Evolutionary conservation across 495 filamentous ascomycete genomes (phyloP).

Genomic region (Ramalina intermedia): DNA sequence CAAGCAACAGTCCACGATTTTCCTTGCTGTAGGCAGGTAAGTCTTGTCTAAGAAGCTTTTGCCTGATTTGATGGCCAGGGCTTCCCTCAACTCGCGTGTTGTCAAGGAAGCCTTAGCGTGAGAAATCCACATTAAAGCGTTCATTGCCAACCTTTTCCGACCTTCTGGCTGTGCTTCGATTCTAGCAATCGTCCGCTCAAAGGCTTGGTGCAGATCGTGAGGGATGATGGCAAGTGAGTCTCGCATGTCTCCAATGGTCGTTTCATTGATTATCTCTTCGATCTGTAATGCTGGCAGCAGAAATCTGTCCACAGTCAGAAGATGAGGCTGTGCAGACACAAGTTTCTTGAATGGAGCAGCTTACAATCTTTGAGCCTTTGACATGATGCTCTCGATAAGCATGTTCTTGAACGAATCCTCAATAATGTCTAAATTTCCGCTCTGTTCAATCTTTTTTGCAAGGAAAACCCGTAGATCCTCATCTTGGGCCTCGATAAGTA

Average conservation of each 20-base stretch:
- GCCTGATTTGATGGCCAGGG: constrained; percentile 1
- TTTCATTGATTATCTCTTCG: constrained; percentile 1
- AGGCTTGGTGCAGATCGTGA: constrained; percentile 2
- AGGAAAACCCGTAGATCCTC: constrained; percentile 2
- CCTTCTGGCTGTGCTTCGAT: constrained; percentile 2
- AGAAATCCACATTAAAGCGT: constrained; percentile 2
- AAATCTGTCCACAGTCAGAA: constrained; percentile 2
- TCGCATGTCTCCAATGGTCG: constrained; percentile 7
- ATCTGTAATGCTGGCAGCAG: constrained; percentile 8
- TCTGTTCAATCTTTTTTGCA: background rate
- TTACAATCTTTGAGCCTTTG: constrained; percentile 4
- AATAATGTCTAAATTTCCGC: background rate
- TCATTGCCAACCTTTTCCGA: constrained; percentile 1
- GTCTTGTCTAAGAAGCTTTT: background rate
- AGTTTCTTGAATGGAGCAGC: background rate
- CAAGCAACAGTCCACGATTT: constrained; percentile 3
- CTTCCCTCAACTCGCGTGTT: constrained; percentile 2
- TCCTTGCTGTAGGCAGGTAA: background rate
- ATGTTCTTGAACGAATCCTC: background rate
- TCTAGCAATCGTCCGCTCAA: constrained; percentile 1
- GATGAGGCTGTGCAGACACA: background rate
- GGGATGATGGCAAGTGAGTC: constrained; percentile 3
- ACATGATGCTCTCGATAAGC: background rate
- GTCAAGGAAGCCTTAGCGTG: constrained; percentile 1
- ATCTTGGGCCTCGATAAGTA: constrained; percentile 1